Percentiles rank a stretch among this genome's conserved stretches.
Conservation (phyloP, 2,329 filamentous ascomycete genomes). For the Xylaria sp. region DNA sequence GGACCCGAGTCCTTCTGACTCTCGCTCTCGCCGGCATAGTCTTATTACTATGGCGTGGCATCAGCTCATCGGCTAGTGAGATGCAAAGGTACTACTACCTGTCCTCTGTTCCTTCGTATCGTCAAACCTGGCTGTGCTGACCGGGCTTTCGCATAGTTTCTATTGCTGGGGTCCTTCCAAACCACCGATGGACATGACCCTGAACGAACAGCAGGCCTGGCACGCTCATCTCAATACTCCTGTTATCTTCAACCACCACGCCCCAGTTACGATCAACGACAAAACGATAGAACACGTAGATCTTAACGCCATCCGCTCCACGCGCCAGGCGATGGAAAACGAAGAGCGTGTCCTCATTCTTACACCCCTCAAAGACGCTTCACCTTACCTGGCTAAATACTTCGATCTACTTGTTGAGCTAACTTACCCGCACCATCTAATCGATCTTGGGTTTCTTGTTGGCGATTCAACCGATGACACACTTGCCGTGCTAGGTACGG, state of each 20-base stretch:
- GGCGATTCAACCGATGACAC: slow-evolving; percentile 94
- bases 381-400: slow-evolving; percentile 83
- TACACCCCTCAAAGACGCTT: slow-evolving; percentile 91
- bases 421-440: slow-evolving; percentile 93
- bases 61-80: slow-evolving; percentile 81
- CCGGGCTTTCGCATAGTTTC: slow-evolving; percentile 68
- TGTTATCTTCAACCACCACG: slow-evolving; percentile 95
- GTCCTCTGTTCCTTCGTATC: slow-evolving; percentile 1
- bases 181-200: slow-evolving; percentile 93
- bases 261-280: slow-evolving; percentile 84
- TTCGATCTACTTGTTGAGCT: slow-evolving; percentile 92
- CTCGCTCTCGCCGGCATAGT: slow-evolving; percentile 76
- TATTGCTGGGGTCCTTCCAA: slow-evolving; percentile 97
- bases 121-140: slow-evolving; percentile 36
- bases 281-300: slow-evolving; percentile 81
- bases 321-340: slow-evolving; percentile 79
- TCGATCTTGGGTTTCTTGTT: slow-evolving; percentile 94
- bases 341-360: slow-evolving; percentile 90
- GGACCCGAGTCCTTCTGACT: slow-evolving; percentile 80
- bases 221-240: slow-evolving; percentile 88
- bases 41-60: slow-evolving; percentile 87
- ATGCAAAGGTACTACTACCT: slow-evolving; percentile 79
- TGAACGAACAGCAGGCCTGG: slow-evolving; percentile 92
- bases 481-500: slow-evolving; percentile 82
- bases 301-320: slow-evolving; percentile 86